Evolutionary conservation across 164 flowering plant genomes (phyloP), one percentile per base, ranked within the genome.

Genomic region (Piper betle): DNA sequence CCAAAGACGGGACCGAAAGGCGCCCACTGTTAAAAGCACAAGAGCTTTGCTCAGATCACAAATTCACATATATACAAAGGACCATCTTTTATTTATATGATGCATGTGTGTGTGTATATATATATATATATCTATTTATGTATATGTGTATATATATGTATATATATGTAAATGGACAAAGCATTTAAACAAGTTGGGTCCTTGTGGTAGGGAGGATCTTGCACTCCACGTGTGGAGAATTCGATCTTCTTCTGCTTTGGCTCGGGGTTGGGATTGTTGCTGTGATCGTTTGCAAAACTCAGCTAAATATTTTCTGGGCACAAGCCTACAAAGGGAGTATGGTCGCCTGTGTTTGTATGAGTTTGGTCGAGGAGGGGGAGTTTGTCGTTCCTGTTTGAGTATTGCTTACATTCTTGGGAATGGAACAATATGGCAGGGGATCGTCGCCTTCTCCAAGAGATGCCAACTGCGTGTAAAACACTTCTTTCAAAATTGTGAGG

Each of bases 331-430:
- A 9, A 3, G 10, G 6, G 38, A 16, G 43, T 55, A 18, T 20
- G 56, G 56, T 25, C 8, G 37, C 33, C 37, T 9, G 57, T 33
- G 37, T 18, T 9, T 20, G 37, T 9, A 33, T 18, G 33, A 9
- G 25, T 5, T 20, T 10, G 12, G 33, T 3, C 37, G 10, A 18
- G 37, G 57, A 5, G 37, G 33, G 4, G 37, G 18, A 8, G 57
- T 11, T 13, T 9, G 19, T 33, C 8, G 3, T 55, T 3, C 37
- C 19, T 18, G 37, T 5, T 19, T 25, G 39, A 55, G 58, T 55
- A 39, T 55, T 55, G 58, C 58, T 55, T 55, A 20, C 58, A 25
- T 16, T 18, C 58, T 55, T 37, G 58, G 58, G 38, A 55, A 55
- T 55, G 38, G 58, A 17, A 55, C 57, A 41, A 41, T 41, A 9